Conservation (phyloP, 352 stramenopile genomes). For the Detonula confervacea region DNA sequence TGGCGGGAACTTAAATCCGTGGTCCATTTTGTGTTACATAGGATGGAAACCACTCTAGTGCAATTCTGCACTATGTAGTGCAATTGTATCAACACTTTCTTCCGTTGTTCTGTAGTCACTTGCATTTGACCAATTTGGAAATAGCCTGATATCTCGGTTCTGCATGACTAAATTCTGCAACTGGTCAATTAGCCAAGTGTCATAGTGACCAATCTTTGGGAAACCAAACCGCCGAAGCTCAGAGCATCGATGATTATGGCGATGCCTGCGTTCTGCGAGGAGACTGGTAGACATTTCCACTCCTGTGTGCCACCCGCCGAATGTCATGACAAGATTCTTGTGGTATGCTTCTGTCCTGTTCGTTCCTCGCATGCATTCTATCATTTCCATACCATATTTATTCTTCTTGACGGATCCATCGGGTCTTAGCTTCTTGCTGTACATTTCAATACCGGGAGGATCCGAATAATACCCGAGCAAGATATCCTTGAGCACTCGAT, state of each 20-base stretch:
- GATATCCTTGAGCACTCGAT: slow-evolving; percentile 61
- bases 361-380: slow-evolving; percentile 53
- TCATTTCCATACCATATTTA: slow-evolving; percentile 23
- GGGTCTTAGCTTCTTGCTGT: slow-evolving; percentile 32
- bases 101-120: slow-evolving; percentile 45
- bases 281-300: slow-evolving; percentile 35
- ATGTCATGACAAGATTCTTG: slow-evolving; percentile 43
- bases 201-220: slow-evolving; percentile 33
- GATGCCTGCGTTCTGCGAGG: slow-evolving; percentile 23
- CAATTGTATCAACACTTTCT: slow-evolving; percentile 47
- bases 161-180: slow-evolving; percentile 48
- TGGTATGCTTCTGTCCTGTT: slow-evolving; percentile 50
- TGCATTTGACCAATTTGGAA: slow-evolving; percentile 50
- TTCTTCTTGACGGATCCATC: slow-evolving; percentile 25
- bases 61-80: slow-evolving; percentile 28
- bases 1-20: too few species aligned
- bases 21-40: too few species aligned
- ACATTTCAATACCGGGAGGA: slow-evolving; percentile 46
- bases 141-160: slow-evolving; percentile 36
- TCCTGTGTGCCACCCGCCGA: slow-evolving; percentile 36
- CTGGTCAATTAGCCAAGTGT: slow-evolving; percentile 55
- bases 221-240: slow-evolving; percentile 22
- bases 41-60: too few species aligned
- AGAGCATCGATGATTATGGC: slow-evolving; percentile 41
- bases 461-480: slow-evolving; percentile 55